phyloP scores from a whole-genome alignment of 805 yeast genomes.

The Candida ipomoeae region DNA sequence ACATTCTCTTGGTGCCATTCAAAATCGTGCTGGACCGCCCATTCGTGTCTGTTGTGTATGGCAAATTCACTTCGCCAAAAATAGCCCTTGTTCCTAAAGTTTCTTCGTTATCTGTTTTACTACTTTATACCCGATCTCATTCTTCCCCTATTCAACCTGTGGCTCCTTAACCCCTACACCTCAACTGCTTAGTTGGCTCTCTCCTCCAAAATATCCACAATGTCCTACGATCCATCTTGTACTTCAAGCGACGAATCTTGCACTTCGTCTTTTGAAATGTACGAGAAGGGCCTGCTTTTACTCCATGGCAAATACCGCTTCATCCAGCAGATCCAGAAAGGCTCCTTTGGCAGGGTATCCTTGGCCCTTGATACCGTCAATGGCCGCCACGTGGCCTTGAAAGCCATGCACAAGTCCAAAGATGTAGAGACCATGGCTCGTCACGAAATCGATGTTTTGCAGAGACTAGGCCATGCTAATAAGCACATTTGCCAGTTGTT shows the following conservation, averaged over 20 bases:
- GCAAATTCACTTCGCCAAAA: too few species aligned
- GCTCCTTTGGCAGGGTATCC: slow-evolving; percentile 60
- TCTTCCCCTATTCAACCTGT: neutral
- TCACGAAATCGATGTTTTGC: slow-evolving; percentile 48
- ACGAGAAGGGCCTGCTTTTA: slow-evolving; percentile 32
- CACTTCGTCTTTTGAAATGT: slow-evolving; percentile 19
- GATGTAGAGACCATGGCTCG: slow-evolving; percentile 46
- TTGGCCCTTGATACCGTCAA: slow-evolving; percentile 41
- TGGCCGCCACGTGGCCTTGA: slow-evolving; percentile 45
- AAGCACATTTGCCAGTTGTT: slow-evolving; percentile 55
- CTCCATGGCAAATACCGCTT: slow-evolving; percentile 41
- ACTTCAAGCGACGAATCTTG: neutral
- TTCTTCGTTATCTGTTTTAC: too few species aligned
- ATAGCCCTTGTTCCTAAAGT: too few species aligned
- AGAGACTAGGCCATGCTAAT: slow-evolving; percentile 38
- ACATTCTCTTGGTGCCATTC: too few species aligned
- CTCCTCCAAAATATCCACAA: neutral
- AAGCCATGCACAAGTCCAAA: slow-evolving; percentile 45
- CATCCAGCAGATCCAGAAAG: slow-evolving; percentile 46
- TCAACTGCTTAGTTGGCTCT: neutral
- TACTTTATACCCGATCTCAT: too few species aligned
- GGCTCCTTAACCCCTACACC: neutral
- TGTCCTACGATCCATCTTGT: too few species aligned
- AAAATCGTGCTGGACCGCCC: too few species aligned
- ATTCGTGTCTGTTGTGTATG: too few species aligned